A percentile compares a stretch with the other conserved stretches of the same genome.
phyloP scores from a whole-genome alignment of 805 yeast genomes.

The Novakomyces olei region DNA sequence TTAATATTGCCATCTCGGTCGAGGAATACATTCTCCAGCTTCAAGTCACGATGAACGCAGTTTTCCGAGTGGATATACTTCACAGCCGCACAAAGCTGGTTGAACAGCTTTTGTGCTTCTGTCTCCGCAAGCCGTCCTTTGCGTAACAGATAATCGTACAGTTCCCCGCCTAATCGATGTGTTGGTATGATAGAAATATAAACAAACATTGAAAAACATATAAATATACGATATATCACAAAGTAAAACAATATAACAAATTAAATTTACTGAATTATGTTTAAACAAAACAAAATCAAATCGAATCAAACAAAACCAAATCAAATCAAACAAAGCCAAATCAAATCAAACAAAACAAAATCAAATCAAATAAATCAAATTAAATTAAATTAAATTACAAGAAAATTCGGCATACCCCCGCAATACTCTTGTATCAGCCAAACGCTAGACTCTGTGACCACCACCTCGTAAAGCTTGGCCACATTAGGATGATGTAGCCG shows the following conservation, averaged over 20 bases:
- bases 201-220: too few relatives aligned
- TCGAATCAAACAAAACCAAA: too few relatives aligned
- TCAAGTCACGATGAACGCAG: constrained; percentile 62
- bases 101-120: constrained; percentile 24
- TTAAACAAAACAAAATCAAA: too few relatives aligned
- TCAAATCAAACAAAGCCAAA: too few relatives aligned
- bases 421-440: constrained; percentile 87
- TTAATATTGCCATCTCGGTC: constrained; percentile 35
- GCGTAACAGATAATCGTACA: constrained; percentile 15
- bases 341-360: too few relatives aligned
- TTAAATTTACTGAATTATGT: too few relatives aligned
- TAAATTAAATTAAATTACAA: too few relatives aligned
- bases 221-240: too few relatives aligned
- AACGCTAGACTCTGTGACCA: constrained; percentile 53
- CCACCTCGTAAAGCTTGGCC: constrained; percentile 64
- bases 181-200: constrained; percentile 6
- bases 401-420: too few relatives aligned
- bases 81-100: constrained; percentile 37
- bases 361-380: too few relatives aligned
- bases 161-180: constrained; percentile 22
- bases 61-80: constrained; percentile 55
- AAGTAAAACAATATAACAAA: too few relatives aligned
- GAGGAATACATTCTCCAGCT: constrained; percentile 40
- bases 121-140: constrained; percentile 16
- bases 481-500: constrained; percentile 69